phyloP scores from a whole-genome alignment of 805 yeast genomes.

The Schizosaccharomyces osmophilus region DNA sequence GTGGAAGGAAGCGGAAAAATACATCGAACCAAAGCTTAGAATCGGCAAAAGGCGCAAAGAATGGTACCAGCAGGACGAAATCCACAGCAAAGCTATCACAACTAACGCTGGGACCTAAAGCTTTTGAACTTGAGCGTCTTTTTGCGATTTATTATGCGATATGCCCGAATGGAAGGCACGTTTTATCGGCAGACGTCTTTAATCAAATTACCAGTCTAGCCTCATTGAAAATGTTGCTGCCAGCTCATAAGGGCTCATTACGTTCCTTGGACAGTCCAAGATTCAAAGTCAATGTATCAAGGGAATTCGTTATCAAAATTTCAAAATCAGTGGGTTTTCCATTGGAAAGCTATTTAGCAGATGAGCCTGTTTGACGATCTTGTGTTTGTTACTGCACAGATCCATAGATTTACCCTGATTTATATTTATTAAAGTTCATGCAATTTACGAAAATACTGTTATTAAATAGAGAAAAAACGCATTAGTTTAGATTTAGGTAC shows the following conservation, averaged over 20 bases:
- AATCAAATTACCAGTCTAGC: neutral
- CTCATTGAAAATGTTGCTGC: neutral
- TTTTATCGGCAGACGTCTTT: neutral
- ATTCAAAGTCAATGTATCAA: neutral
- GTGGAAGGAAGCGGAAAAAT: neutral
- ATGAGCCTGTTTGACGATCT: neutral
- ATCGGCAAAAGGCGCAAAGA: neutral
- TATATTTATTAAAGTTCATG: too few species aligned
- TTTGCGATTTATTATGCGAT: neutral
- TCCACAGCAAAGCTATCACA: neutral
- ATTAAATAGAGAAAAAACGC: too few species aligned
- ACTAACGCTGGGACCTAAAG: neutral
- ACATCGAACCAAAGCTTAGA: neutral
- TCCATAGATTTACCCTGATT: too few species aligned
- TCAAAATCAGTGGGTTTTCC: neutral
- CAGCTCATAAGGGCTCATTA: neutral
- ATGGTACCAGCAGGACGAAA: neutral
- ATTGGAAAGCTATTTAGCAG: neutral
- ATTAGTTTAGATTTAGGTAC: too few species aligned
- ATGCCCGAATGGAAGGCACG: neutral
- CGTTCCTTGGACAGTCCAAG: neutral
- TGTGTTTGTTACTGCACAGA: too few species aligned
- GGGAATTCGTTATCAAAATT: neutral
- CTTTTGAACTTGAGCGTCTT: neutral
- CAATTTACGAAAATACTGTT: too few species aligned